phyloP scores from a whole-genome alignment of 106 monocot genomes.

The Iris macrosiphon region DNA sequence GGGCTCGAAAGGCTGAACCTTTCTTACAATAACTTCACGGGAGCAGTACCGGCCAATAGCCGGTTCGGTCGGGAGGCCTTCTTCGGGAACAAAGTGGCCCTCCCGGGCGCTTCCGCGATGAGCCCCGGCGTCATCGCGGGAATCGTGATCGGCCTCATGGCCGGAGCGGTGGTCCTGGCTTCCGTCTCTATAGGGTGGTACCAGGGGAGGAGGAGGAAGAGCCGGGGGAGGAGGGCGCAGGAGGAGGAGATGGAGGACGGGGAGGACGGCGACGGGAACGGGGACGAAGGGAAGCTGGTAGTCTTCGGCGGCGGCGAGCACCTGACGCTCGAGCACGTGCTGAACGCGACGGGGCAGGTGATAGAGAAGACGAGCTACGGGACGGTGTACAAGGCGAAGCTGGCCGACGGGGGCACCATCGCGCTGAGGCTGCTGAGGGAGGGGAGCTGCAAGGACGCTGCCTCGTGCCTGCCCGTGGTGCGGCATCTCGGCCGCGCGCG shows the following conservation, averaged over 20 bases:
- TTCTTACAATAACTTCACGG: conserved; percentile 84
- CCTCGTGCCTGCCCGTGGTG: conserved; percentile 47
- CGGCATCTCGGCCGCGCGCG: conserved; percentile 61
- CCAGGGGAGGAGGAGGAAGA: conserved; percentile 54
- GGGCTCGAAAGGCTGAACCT: conserved; percentile 55
- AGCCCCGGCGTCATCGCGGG: conserved; percentile 62
- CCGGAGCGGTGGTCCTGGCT: conserved; percentile 54
- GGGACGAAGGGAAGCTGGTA: conserved; percentile 55
- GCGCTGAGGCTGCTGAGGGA: conserved; percentile 66
- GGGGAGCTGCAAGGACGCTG: conserved; percentile 60
- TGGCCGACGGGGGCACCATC: conserved; percentile 67
- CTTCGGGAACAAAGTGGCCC: conserved; percentile 36
- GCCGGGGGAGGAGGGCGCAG: conserved; percentile 7
- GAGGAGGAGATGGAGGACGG: conserved; percentile 36
- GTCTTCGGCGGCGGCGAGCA: conserved; percentile 90
- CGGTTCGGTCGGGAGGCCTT: conserved; percentile 42
- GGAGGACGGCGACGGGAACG: conserved; percentile 11
- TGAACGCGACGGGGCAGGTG: conserved; percentile 88
- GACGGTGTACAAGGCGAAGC: conserved; percentile 95
- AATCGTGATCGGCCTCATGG: conserved; percentile 73
- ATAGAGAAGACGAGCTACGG: conserved; percentile 91
- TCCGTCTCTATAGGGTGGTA: conserved; percentile 58
- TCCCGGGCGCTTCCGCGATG: not conserved
- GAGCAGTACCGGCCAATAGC: conserved; percentile 29
- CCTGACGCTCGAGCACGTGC: conserved; percentile 74